A percentile compares a stretch with the other conserved stretches of the same genome.
phyloP scores from a whole-genome alignment of 1,284 basidiomycete genomes.

The Trametes versicolor region DNA sequence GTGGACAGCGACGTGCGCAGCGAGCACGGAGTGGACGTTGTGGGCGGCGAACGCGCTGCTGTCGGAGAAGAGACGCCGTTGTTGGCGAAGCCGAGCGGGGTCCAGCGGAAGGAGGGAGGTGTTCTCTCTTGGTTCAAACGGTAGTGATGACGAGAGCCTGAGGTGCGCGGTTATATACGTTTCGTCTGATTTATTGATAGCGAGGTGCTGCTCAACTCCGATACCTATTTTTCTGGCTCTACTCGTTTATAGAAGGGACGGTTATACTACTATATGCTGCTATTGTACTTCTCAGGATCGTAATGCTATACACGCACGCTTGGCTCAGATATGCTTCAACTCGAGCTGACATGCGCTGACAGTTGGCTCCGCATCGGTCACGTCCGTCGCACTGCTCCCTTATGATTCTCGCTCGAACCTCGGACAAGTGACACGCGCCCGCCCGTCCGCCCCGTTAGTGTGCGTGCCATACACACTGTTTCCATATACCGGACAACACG shows the following conservation, averaged over 20 bases:
- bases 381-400: no score
- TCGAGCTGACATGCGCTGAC: no score
- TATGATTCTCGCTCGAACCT: no score
- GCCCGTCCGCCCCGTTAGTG: no score
- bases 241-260: background rate
- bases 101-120: slow-evolving; percentile 6
- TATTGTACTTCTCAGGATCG: background rate
- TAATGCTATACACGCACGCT: background rate
- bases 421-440: no score
- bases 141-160: background rate
- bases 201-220: background rate
- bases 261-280: background rate
- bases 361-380: no score
- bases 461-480: no score
- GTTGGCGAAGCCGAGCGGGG: slow-evolving; percentile 25
- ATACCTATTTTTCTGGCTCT: background rate
- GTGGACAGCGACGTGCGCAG: slow-evolving; percentile 38
- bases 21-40: slow-evolving; percentile 27
- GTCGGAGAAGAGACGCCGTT: slow-evolving; percentile 34
- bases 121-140: slow-evolving; percentile 23
- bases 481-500: no score
- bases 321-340: background rate
- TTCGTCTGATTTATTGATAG: no score
- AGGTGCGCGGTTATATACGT: no score
- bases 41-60: slow-evolving; percentile 4